Evolutionary conservation across 371 early-diverging fungal genomes (phyloP), one percentile per base, ranked within the genome.

Genomic region (Zychaea mexicana): DNA sequence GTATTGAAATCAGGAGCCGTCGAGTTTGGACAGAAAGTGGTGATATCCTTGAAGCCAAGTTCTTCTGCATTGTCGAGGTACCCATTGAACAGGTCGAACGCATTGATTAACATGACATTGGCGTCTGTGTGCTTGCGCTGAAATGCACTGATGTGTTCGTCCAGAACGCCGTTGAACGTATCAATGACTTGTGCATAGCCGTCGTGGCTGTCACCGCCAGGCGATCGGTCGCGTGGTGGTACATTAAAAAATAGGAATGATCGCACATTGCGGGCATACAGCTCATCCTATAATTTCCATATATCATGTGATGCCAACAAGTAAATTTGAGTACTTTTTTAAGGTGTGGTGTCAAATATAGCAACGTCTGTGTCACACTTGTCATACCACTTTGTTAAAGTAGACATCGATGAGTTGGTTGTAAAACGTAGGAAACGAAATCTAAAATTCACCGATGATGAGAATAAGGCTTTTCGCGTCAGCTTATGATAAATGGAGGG

Each of bases 1-100:
- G 59, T 67, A 26, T 67, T 58, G 39, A 67, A 53, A 26, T 67
- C 62, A 0, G 67, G 62, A 15, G 67, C 67, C 38, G 62, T 45
- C 6, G 47, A 61, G n/a, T 62, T 21, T 33, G 57, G 62, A 45
- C 67, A 67, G 49, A 58, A 62, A 1, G 24, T 30, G 33, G 58
- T 53, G 1, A 32, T 59, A 15, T 67, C 54, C 30, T 62, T 57
- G 58, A 62, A 62, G 2, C 67, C 62, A 19, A 52, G 33, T n/a
- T 26, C 30, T 6, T 45, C 19, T 39, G 61, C 67, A 39, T 67
- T 36, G 26, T 61, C 58, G 21, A 67, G 49, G 12, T 58, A 52
- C 12, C 38, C 12, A 12, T 36, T 61, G n/a, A 67, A 58, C n/a
- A 49, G 21, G 0, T 57, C n/a, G 39, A 46, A 47, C n/a, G 62